Percentiles rank a stretch among this genome's conserved stretches.
Conservation (phyloP, 495 filamentous ascomycete genomes). For the Penicillium mononematosum region DNA sequence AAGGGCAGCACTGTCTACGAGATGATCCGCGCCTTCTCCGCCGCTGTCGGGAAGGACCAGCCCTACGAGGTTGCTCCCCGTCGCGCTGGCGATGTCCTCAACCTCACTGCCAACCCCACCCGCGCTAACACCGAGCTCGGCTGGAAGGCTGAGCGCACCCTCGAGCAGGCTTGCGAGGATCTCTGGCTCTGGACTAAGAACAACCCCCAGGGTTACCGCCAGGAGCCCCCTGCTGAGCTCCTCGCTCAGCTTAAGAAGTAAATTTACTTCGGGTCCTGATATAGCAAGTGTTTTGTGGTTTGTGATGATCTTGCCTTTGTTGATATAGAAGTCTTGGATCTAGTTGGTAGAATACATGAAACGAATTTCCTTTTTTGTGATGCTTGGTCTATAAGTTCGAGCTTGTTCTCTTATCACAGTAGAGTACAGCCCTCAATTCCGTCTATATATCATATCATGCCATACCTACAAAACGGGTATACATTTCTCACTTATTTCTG, state of each 20-base stretch:
- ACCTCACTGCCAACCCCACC: slow-evolving; percentile 88
- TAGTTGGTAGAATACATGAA: slow-evolving; percentile 36
- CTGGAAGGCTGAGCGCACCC: slow-evolving; percentile 87
- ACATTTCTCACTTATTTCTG: slow-evolving; percentile 18
- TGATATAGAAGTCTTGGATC: slow-evolving; percentile 23
- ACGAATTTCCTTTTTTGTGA: slow-evolving; percentile 45
- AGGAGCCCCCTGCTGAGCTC: slow-evolving; percentile 82
- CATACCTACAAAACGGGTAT: neutral
- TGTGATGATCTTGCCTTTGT: slow-evolving; percentile 12
- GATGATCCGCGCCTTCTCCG: slow-evolving; percentile 92
- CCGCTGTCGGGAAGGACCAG: slow-evolving; percentile 78
- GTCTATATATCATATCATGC: slow-evolving; percentile 2
- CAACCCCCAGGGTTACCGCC: slow-evolving; percentile 92
- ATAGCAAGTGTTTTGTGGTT: neutral
- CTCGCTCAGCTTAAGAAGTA: slow-evolving; percentile 68
- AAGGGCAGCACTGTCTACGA: slow-evolving; percentile 94
- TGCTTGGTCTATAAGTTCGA: neutral
- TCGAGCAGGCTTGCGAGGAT: slow-evolving; percentile 91
- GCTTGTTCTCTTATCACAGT: neutral
- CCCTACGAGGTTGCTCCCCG: slow-evolving; percentile 83
- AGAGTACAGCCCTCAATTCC: neutral
- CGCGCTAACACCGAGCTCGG: slow-evolving; percentile 82
- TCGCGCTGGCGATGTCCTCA: slow-evolving; percentile 85
- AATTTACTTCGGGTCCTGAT: slow-evolving; percentile 9
- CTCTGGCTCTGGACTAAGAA: slow-evolving; percentile 95